Conservation (phyloP, 2,329 filamentous ascomycete species). For the Colletotrichum simmondsii region DNA sequence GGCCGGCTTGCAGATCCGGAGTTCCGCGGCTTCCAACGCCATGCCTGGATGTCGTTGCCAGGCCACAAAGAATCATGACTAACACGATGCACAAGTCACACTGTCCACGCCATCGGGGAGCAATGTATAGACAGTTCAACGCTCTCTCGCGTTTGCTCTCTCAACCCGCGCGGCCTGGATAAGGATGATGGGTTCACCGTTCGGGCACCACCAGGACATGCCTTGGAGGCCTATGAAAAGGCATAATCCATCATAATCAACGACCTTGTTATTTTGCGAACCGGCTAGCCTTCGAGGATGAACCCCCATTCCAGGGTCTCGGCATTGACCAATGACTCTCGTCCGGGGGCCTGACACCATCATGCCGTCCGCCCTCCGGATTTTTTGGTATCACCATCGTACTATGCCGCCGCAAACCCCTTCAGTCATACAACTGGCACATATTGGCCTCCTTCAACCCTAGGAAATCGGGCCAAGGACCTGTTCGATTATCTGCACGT, state of each 20-base stretch:
- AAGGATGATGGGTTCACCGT: background rate
- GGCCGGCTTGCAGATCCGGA: slow-evolving; percentile 20
- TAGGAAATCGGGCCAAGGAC: background rate
- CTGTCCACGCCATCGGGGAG: background rate
- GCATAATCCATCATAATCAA: background rate
- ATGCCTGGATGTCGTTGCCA: background rate
- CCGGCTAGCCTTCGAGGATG: background rate
- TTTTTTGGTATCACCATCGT: slow-evolving; percentile 13
- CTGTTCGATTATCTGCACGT: slow-evolving; percentile 10
- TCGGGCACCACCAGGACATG: background rate
- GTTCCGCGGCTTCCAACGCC: slow-evolving; percentile 6
- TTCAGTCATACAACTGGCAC: slow-evolving; percentile 5
- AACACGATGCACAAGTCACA: background rate
- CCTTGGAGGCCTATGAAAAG: background rate
- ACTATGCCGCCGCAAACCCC: background rate
- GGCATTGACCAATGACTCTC: slow-evolving; percentile 21
- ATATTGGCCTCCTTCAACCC: slow-evolving; percentile 1
- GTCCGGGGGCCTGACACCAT: slow-evolving; percentile 14
- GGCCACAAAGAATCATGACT: background rate
- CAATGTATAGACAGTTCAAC: background rate
- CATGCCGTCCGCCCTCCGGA: background rate
- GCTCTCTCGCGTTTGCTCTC: background rate
- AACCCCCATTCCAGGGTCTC: slow-evolving; percentile 7
- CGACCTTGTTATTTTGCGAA: background rate
- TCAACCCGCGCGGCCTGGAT: background rate